phyloP scores from a whole-genome alignment of 176 grass and related monocot genomes.

The Hsuehochloa calcarea region DNA sequence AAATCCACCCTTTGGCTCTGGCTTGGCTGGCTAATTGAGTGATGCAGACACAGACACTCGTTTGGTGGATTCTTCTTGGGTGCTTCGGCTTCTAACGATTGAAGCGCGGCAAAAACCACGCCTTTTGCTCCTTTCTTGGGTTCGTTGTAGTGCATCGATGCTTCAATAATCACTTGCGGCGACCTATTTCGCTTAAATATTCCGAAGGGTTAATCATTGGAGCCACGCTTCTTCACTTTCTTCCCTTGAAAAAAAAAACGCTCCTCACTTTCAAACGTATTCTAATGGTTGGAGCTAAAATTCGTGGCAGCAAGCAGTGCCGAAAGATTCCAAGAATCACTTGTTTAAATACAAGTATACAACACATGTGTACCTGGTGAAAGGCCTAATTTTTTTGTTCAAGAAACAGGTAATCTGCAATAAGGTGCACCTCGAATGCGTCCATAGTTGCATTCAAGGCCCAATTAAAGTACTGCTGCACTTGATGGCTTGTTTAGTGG shows the following conservation, averaged over 20 bases:
- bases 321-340: conserved; percentile 1
- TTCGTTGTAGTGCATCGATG: neutral
- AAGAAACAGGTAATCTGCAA: neutral
- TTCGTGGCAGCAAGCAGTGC: neutral
- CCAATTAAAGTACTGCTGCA: conserved; percentile 23
- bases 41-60: no score
- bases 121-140: neutral
- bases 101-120: neutral
- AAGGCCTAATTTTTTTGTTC: neutral
- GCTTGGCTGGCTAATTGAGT: neutral
- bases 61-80: neutral
- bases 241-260: neutral
- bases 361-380: neutral
- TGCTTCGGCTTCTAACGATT: neutral
- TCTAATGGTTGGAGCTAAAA: neutral
- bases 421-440: neutral
- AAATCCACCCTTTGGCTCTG: neutral
- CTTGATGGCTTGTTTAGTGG: conserved; percentile 22
- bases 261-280: neutral
- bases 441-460: neutral
- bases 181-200: neutral
- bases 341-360: neutral
- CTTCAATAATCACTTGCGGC: neutral
- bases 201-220: neutral
- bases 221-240: neutral